These are phyloP conservation scores for Fusarium sp. DNA, from an alignment of 2,329 filamentous ascomycete species.

Conservation along the genomic window DNA sequence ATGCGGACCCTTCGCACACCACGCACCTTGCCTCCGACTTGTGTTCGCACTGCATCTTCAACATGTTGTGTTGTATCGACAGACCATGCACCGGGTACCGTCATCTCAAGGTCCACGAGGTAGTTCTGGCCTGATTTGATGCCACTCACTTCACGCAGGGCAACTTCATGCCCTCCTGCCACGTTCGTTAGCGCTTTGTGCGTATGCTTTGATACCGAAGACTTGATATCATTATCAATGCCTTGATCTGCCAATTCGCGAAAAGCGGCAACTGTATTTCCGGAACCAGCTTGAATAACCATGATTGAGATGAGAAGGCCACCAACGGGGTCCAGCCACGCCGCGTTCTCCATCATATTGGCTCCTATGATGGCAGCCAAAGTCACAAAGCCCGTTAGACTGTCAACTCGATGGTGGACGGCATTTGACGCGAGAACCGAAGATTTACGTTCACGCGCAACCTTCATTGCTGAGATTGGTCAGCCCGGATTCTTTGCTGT, in stretches of 20 bases:
- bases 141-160: conserved; percentile 83
- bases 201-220: conserved; percentile 75
- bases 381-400: conserved; percentile 92
- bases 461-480: conserved; percentile 81
- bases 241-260: conserved; percentile 91
- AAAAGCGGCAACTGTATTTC: conserved; percentile 84
- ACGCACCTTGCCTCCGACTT: conserved; percentile 80
- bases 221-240: conserved; percentile 86
- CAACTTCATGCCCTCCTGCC: conserved; percentile 67
- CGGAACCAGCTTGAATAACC: conserved; percentile 89
- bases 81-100: conserved; percentile 80
- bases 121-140: conserved; percentile 98
- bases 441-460: conserved; percentile 92
- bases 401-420: conserved; percentile 95
- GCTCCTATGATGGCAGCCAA: conserved; percentile 89
- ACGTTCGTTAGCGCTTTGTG: conserved; percentile 68
- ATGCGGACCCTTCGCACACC: conserved; percentile 87
- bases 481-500: neutral
- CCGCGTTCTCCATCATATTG: conserved; percentile 84
- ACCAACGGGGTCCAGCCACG: conserved; percentile 94
- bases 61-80: conserved; percentile 76
- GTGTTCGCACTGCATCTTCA: conserved; percentile 78
- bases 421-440: conserved; percentile 96
- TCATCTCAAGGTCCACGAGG: conserved; percentile 88
- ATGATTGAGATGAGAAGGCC: conserved; percentile 92